Percentiles rank a stretch among this genome's conserved stretches.
Evolutionary conservation across 345 rosid genomes (phyloP).

Genomic region (Linum tenue): DNA sequence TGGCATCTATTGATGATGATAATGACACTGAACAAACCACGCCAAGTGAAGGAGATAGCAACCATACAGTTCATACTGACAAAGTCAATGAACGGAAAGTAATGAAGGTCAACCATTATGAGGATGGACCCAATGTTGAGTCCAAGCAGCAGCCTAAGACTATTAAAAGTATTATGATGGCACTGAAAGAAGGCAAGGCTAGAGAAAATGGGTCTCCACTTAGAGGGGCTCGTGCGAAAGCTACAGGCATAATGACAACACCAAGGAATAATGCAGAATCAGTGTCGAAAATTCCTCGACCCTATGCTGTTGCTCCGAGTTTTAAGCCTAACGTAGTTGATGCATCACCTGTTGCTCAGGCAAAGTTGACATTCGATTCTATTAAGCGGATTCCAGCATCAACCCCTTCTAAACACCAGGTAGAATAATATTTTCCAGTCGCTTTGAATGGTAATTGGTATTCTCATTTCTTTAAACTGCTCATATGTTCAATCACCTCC

Average conservation of each 20-base stretch:
- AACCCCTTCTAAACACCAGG: conserved; percentile 65
- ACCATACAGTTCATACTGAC: conserved; percentile 21
- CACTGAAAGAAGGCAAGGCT: conserved; percentile 83
- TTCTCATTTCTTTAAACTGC: conserved; percentile 1
- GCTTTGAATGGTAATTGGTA: neutral
- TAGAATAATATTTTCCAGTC: conserved; percentile 17
- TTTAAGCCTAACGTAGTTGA: conserved; percentile 39
- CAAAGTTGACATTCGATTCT: conserved; percentile 46
- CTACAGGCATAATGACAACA: conserved; percentile 26
- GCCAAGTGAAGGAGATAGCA: conserved; percentile 39
- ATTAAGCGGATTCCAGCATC: conserved; percentile 42
- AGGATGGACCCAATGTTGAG: conserved; percentile 40
- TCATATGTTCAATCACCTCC: conserved; percentile 6
- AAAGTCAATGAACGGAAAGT: conserved; percentile 44
- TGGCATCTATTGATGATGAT: conserved; percentile 54
- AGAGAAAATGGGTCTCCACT: conserved; percentile 81
- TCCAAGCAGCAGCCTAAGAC: conserved; percentile 65
- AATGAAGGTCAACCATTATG: conserved; percentile 33
- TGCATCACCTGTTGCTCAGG: conserved; percentile 26
- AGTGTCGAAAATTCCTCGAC: conserved; percentile 56
- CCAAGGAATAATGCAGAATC: conserved; percentile 51
- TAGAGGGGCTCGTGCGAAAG: conserved; percentile 56
- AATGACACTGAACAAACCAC: conserved; percentile 40
- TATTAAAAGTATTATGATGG: conserved; percentile 75
- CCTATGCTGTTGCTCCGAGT: conserved; percentile 37